A percentile compares a stretch with the other conserved stretches of the same genome.
phyloP scores from a whole-genome alignment of 768 basidiomycete species.

The Xerocomus spinulosus region DNA sequence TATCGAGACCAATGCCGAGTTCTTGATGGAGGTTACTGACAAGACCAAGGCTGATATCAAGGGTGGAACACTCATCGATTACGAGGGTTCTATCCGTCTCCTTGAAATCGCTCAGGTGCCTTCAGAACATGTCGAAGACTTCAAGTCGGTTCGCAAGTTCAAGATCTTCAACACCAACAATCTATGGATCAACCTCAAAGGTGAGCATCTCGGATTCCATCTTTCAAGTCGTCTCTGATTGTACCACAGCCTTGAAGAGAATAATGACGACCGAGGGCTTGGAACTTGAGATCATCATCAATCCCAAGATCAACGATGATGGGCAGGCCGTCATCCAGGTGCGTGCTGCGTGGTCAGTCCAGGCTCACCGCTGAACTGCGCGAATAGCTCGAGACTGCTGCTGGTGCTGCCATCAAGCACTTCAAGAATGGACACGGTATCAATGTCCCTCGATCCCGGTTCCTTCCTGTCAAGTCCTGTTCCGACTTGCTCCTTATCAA shows the following conservation, averaged over 20 bases:
- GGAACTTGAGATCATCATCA: conserved; percentile 79
- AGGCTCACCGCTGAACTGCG: not conserved
- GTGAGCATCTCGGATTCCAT: conserved; percentile 19
- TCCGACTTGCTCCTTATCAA: conserved; percentile 65
- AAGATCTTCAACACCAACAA: conserved; percentile 79
- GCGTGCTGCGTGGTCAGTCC: not conserved
- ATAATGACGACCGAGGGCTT: conserved; percentile 63
- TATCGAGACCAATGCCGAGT: conserved; percentile 59
- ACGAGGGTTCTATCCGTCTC: conserved; percentile 62
- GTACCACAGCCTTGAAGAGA: conserved; percentile 57
- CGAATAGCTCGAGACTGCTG: conserved; percentile 63
- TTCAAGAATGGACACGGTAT: conserved; percentile 63
- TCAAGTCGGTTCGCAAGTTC: conserved; percentile 74
- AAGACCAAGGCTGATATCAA: conserved; percentile 82
- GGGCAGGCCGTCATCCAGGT: conserved; percentile 69
- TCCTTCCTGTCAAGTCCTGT: conserved; percentile 63
- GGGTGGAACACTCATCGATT: conserved; percentile 66
- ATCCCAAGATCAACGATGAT: conserved; percentile 63
- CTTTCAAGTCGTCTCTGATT: conserved; percentile 1
- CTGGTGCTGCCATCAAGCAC: conserved; percentile 73
- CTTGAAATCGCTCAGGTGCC: conserved; percentile 76
- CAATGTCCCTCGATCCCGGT: conserved; percentile 69
- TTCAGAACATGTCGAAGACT: conserved; percentile 67
- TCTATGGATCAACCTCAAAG: conserved; percentile 52
- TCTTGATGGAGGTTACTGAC: conserved; percentile 76